A percentile compares a stretch with the other conserved stretches of the same genome.
These are phyloP conservation scores for Wilhelminamyces savonicus DNA, from an alignment of 805 yeast species.

Conservation along the genomic window DNA sequence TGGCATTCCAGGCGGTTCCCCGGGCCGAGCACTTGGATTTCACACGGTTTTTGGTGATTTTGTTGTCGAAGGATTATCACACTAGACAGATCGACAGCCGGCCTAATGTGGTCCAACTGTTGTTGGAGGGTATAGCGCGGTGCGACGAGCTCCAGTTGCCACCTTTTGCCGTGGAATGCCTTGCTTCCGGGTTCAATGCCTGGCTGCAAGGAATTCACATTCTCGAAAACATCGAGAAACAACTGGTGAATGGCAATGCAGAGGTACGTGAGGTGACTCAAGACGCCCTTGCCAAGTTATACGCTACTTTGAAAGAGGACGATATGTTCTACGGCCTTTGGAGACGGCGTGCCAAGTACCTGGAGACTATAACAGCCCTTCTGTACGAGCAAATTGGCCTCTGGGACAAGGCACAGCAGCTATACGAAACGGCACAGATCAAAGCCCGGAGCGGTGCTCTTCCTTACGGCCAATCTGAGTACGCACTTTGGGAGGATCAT, in stretches of 20 bases:
- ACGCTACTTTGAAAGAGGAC: slow-evolving; percentile 83
- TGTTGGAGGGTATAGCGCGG: slow-evolving; percentile 75
- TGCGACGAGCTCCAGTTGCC: slow-evolving; percentile 77
- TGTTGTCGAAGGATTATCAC: slow-evolving; percentile 87
- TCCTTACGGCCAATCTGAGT: slow-evolving; percentile 94
- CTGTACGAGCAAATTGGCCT: slow-evolving; percentile 92
- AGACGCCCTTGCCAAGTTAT: slow-evolving; percentile 87
- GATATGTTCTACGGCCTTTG: slow-evolving; percentile 97
- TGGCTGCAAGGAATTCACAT: slow-evolving; percentile 87
- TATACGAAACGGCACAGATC: slow-evolving; percentile 94
- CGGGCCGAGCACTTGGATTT: slow-evolving; percentile 78
- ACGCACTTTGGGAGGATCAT: slow-evolving; percentile 96
- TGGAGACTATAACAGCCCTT: slow-evolving; percentile 87
- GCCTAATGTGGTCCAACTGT: slow-evolving; percentile 80
- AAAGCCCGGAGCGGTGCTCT: slow-evolving; percentile 92
- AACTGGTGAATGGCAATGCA: slow-evolving; percentile 58
- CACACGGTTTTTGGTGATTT: slow-evolving; percentile 69
- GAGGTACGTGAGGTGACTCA: slow-evolving; percentile 78
- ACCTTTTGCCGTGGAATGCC: slow-evolving; percentile 85
- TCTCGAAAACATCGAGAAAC: slow-evolving; percentile 62
- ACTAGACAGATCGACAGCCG: slow-evolving; percentile 81
- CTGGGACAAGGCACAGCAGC: slow-evolving; percentile 90
- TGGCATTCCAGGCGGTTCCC: slow-evolving; percentile 67
- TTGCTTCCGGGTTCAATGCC: slow-evolving; percentile 80
- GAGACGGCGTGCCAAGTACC: slow-evolving; percentile 93